Percentiles rank a stretch among this genome's conserved stretches.
Conservation (phyloP, 768 basidiomycete genomes). For the Boletus rubescentipes region DNA sequence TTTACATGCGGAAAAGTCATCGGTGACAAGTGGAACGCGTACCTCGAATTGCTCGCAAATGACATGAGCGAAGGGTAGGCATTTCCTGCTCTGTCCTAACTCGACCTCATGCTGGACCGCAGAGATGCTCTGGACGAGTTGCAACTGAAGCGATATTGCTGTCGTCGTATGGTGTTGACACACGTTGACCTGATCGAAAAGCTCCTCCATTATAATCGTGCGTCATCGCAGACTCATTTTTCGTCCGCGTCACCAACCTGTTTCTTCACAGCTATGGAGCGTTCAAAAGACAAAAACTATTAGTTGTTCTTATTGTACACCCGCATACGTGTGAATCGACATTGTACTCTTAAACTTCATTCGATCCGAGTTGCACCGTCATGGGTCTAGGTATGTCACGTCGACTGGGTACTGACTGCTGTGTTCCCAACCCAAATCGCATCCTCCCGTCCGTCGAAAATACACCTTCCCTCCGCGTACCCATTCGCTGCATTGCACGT, state of each 20-base stretch:
- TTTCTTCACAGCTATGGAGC: conserved; percentile 31
- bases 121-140: conserved; percentile 90
- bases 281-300: conserved; percentile 30
- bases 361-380: neutral
- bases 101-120: neutral
- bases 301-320: conserved; percentile 1
- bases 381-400: neutral
- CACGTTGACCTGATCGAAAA: conserved; percentile 99
- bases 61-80: conserved; percentile 89
- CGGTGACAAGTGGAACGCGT: conserved; percentile 93
- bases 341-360: neutral
- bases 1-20: conserved; percentile 98
- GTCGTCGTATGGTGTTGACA: conserved; percentile 94
- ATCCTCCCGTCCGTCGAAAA: conserved; percentile 6
- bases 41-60: conserved; percentile 75
- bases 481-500: neutral
- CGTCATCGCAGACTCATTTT: conserved; percentile 32
- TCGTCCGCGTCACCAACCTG: neutral
- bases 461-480: neutral
- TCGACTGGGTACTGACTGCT: neutral
- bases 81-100: neutral
- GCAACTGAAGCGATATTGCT: conserved; percentile 92
- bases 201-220: conserved; percentile 93
- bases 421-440: conserved; percentile 3
- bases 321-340: neutral